These are phyloP conservation scores for Chaetomiaceae sp. DNA, from an alignment of 2,329 filamentous ascomycete genomes.

Conservation along the genomic window DNA sequence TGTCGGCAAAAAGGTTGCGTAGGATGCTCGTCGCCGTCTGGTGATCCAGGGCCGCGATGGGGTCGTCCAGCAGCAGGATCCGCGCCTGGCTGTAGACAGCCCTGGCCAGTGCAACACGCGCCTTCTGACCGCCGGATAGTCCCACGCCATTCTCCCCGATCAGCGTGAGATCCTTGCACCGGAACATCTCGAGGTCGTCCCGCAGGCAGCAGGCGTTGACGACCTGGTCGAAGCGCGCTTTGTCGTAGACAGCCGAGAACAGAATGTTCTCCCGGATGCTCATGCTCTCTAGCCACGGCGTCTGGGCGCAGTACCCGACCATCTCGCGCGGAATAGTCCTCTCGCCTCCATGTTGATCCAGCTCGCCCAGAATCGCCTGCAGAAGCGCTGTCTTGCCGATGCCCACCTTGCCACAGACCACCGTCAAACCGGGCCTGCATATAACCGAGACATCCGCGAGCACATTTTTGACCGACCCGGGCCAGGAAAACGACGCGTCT, in stretches of 20 bases:
- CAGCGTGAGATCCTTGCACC: constrained; percentile 52
- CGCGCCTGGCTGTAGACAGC: constrained; percentile 56
- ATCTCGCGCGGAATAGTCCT: constrained; percentile 45
- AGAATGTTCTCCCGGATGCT: constrained; percentile 61
- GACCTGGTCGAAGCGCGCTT: constrained; percentile 52
- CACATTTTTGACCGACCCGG: constrained; percentile 55
- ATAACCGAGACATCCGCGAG: constrained; percentile 43
- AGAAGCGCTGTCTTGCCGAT: constrained; percentile 58
- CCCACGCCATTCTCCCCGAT: constrained; percentile 60
- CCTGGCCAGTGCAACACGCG: constrained; percentile 57
- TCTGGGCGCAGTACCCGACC: constrained; percentile 54
- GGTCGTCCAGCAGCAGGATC: constrained; percentile 57
- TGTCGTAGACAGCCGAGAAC: constrained; percentile 54
- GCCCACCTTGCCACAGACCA: constrained; percentile 56
- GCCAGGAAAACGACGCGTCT: constrained; percentile 73
- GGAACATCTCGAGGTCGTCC: constrained; percentile 52
- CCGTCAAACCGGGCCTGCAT: constrained; percentile 47
- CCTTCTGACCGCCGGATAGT: constrained; percentile 59
- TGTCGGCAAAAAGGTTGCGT: constrained; percentile 47
- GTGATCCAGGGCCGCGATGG: constrained; percentile 59
- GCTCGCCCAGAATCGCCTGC: constrained; percentile 54
- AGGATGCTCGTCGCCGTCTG: constrained; percentile 59
- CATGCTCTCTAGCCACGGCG: constrained; percentile 62
- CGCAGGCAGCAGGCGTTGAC: constrained; percentile 56
- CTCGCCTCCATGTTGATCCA: constrained; percentile 59